Conservation (phyloP, 225 moss, liverwort and hornwort genomes). For the Ulota crispa region DNA sequence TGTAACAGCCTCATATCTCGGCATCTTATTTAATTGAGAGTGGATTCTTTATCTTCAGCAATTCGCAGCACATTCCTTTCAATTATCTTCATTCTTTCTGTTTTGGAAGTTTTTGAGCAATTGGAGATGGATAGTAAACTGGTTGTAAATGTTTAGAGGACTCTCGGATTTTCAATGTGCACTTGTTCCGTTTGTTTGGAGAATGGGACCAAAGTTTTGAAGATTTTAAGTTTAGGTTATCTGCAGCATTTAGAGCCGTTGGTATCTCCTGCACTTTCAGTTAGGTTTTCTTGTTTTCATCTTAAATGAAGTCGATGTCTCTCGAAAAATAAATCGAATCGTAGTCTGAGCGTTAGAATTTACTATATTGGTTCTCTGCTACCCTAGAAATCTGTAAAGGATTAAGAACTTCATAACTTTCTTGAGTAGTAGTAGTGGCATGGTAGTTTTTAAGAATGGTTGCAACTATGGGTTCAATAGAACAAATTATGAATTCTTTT, state of each 20-base stretch:
- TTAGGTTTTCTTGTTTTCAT: not conserved
- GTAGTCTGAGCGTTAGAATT: not conserved
- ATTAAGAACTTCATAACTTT: not conserved
- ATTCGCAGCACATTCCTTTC: slow-evolving; percentile 9
- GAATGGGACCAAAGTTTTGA: too few relatives aligned
- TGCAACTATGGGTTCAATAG: not conserved
- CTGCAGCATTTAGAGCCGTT: not conserved
- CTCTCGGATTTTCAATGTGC: not conserved
- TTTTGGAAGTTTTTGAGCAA: not conserved
- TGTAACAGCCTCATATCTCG: slow-evolving; percentile 15
- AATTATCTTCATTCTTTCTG: slow-evolving; percentile 22
- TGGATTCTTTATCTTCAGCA: slow-evolving; percentile 8
- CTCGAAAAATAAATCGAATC: not conserved
- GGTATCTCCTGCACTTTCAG: not conserved
- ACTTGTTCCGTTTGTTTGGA: not conserved
- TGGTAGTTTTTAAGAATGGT: not conserved
- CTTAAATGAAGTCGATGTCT: not conserved
- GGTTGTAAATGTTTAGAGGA: not conserved
- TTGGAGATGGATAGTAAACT: not conserved
- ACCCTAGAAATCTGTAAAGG: not conserved
- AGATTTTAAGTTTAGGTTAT: not conserved
- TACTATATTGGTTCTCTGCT: not conserved
- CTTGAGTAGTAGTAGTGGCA: not conserved
- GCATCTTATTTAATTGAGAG: not conserved
- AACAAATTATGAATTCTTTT: too few relatives aligned